phyloP scores from a whole-genome alignment of 2,329 filamentous ascomycete genomes.

The Alternaria viburni region DNA sequence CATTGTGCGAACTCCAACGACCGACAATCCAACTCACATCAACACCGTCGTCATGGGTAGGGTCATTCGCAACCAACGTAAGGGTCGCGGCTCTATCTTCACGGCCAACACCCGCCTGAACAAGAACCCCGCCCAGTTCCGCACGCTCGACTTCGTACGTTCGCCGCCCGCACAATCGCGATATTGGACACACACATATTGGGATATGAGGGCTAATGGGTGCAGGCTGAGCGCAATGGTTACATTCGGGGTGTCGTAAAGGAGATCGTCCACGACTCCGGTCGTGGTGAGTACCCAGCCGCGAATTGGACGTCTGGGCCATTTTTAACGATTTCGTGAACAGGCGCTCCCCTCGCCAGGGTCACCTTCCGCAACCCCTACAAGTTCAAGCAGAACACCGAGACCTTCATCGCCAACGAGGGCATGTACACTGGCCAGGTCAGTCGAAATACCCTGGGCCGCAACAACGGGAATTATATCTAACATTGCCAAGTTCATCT shows the following conservation, averaged over 20 bases:
- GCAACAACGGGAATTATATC: slow-evolving; percentile 3
- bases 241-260: slow-evolving; percentile 98
- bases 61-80: slow-evolving; percentile 78
- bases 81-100: slow-evolving; percentile 77
- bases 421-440: slow-evolving; percentile 99
- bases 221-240: slow-evolving; percentile 82
- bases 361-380: slow-evolving; percentile 98
- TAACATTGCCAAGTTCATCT: slow-evolving; percentile 74
- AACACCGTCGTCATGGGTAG: slow-evolving; percentile 61
- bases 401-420: slow-evolving; percentile 99
- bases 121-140: slow-evolving; percentile 95
- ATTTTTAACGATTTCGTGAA: slow-evolving; percentile 27
- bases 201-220: slow-evolving; percentile 46
- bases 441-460: slow-evolving; percentile 21
- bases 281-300: slow-evolving; percentile 73
- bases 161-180: slow-evolving; percentile 28
- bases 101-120: slow-evolving; percentile 73
- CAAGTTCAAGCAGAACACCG: slow-evolving; percentile 94
- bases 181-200: slow-evolving; percentile 16
- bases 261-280: slow-evolving; percentile 99
- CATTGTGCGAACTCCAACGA: slow-evolving; percentile 6
- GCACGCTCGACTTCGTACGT: slow-evolving; percentile 84
- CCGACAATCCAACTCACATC: slow-evolving; percentile 30
- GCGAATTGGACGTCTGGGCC: slow-evolving; percentile 11
- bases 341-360: slow-evolving; percentile 82